Conservation (phyloP, 129 eudicot genomes). For the Pittosporum tobira region DNA sequence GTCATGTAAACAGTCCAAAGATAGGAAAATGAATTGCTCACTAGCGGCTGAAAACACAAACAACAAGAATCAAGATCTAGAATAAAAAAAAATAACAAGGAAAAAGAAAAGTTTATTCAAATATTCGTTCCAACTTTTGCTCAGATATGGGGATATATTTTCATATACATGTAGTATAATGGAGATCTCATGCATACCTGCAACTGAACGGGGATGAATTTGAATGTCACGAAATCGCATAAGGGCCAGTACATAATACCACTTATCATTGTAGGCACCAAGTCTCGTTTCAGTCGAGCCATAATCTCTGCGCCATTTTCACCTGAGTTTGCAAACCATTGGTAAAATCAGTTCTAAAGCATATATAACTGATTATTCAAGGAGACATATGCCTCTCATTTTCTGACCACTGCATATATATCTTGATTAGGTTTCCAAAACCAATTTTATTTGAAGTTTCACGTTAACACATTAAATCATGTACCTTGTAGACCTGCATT, state of each 20-base stretch:
- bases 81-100: neutral
- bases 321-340: constrained; percentile 31
- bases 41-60: constrained; percentile 62
- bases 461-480: constrained; percentile 3
- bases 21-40: constrained; percentile 72
- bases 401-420: too few relatives aligned
- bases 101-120: neutral
- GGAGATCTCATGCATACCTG: constrained; percentile 37
- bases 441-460: too few relatives aligned
- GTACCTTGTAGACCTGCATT: constrained; percentile 89
- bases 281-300: constrained; percentile 73
- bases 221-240: constrained; percentile 93
- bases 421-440: too few relatives aligned
- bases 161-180: neutral
- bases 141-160: too few relatives aligned
- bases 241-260: constrained; percentile 95
- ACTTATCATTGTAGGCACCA: constrained; percentile 69
- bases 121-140: neutral
- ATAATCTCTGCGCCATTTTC: constrained; percentile 59
- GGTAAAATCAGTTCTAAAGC: neutral
- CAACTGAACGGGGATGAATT: constrained; percentile 84
- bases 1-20: constrained; percentile 85
- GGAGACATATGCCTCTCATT: too few relatives aligned
- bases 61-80: constrained; percentile 3
- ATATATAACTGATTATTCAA: neutral